Percentiles rank a stretch among this genome's conserved stretches.
Conservation (phyloP, 176 grass and related monocot genomes). For the Triticum aestivum region IWGSC_CS_RefSeq_v2.1 NC_057803.1:583708266-583708765, state of each 20-base stretch:
- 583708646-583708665: neutral
- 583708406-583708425: neutral
- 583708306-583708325: neutral
- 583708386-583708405: neutral
- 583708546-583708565: neutral
- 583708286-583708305: neutral
- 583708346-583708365: neutral
- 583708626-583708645: neutral
- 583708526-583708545: neutral
- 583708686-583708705: neutral
- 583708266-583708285: neutral
- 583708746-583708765: conserved; percentile 81
- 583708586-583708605: neutral
- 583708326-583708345: neutral
- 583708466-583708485: neutral
- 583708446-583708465: neutral
- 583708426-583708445: conserved; percentile 4
- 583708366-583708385: neutral
- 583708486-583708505: neutral
- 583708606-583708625: too few species aligned
- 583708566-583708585: neutral
- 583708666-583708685: neutral
- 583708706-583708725: conserved; percentile 56
- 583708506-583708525: neutral
- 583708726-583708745: conserved; percentile 80